Evolutionary conservation across 371 early-diverging fungal species (phyloP).

Genomic region (Mortierella sp.): DNA sequence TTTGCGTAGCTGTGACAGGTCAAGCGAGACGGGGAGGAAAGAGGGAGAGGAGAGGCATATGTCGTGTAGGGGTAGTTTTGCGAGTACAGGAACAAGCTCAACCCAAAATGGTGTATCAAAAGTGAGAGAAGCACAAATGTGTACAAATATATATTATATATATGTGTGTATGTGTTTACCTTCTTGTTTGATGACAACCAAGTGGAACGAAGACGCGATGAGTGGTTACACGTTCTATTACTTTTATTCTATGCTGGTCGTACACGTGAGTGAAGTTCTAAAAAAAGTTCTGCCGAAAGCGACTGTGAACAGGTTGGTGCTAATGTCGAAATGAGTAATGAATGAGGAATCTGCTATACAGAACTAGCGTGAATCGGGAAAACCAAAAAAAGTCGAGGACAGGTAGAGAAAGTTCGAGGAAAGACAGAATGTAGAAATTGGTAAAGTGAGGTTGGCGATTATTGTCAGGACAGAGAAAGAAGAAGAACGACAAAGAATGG

Average conservation of each 20-base stretch:
- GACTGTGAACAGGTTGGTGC: too few relatives aligned
- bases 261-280: neutral
- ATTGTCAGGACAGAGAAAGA: slow-evolving; percentile 7
- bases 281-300: neutral
- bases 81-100: neutral
- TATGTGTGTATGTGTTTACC: neutral
- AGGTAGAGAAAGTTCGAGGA: neutral
- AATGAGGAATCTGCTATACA: neutral
- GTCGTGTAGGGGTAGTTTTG: neutral
- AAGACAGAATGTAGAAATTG: neutral
- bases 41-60: neutral
- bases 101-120: neutral
- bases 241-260: neutral
- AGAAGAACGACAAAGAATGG: neutral
- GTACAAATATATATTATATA: too few relatives aligned
- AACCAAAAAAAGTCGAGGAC: neutral
- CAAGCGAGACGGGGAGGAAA: neutral
- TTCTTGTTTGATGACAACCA: neutral
- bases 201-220: neutral
- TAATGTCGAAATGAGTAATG: neutral
- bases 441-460: neutral
- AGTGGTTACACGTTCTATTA: neutral
- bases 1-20: neutral
- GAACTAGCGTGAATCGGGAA: neutral
- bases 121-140: neutral